Percentiles rank a stretch among this genome's conserved stretches.
phyloP scores from a whole-genome alignment of 805 yeast species.

The Tetrapisispora fleetii region DNA sequence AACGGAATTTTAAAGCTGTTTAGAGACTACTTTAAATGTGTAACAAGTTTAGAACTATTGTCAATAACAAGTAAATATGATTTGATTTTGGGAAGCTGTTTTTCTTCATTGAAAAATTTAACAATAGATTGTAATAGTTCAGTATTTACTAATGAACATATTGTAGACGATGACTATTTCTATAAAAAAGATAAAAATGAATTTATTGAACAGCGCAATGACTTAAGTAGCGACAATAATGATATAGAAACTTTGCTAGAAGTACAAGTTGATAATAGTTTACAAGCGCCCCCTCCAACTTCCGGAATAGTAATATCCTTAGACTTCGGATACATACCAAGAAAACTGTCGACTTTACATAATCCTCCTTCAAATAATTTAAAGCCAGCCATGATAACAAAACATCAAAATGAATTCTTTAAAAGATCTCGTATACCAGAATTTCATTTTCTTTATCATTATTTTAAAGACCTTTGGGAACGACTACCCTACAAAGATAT shows the following conservation, averaged over 20 bases:
- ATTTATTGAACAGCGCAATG: neutral
- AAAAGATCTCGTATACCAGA: slow-evolving; percentile 16
- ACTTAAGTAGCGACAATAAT: slow-evolving; percentile 7
- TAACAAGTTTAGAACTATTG: slow-evolving; percentile 30
- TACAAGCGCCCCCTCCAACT: slow-evolving; percentile 29
- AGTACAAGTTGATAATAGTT: slow-evolving; percentile 8
- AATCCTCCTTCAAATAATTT: slow-evolving; percentile 4
- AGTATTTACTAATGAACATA: slow-evolving; percentile 28
- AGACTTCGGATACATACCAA: slow-evolving; percentile 17
- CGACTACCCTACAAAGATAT: slow-evolving; percentile 22
- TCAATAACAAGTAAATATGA: slow-evolving; percentile 37
- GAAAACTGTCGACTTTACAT: slow-evolving; percentile 8
- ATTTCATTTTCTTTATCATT: slow-evolving; percentile 26
- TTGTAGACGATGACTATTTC: slow-evolving; percentile 20
- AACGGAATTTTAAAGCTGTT: slow-evolving; percentile 30
- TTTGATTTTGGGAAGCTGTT: slow-evolving; percentile 40
- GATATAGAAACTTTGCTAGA: slow-evolving; percentile 22
- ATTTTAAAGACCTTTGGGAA: slow-evolving; percentile 23
- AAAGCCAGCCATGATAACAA: slow-evolving; percentile 19
- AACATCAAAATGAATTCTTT: slow-evolving; percentile 19
- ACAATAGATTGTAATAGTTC: slow-evolving; percentile 41
- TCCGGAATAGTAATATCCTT: slow-evolving; percentile 21
- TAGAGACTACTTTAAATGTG: slow-evolving; percentile 34
- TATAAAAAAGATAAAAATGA: slow-evolving; percentile 8
- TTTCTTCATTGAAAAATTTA: slow-evolving; percentile 31